These are phyloP conservation scores for Dichotomopilus funicola DNA, from an alignment of 2,329 filamentous ascomycete species.

Conservation along the genomic window DNA sequence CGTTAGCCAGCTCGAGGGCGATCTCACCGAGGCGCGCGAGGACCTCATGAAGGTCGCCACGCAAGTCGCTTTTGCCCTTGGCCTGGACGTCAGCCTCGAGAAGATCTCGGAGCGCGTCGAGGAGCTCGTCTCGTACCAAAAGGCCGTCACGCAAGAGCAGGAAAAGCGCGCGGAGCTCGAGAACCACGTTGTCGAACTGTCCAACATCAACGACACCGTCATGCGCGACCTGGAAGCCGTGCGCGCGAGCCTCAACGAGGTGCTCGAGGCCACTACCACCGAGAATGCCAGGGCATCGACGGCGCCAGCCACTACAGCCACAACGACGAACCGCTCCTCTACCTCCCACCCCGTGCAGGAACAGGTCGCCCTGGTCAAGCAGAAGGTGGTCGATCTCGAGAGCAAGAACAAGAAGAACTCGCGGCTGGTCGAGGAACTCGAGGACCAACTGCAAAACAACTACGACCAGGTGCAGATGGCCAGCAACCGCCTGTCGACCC, in stretches of 20 bases:
- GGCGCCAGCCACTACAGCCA: too few species aligned
- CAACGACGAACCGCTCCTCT: slow-evolving; percentile 32
- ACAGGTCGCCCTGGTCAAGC: slow-evolving; percentile 56
- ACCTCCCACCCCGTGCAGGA: slow-evolving; percentile 39
- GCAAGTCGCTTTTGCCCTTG: slow-evolving; percentile 54
- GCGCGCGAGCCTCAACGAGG: slow-evolving; percentile 46
- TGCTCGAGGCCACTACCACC: slow-evolving; percentile 46
- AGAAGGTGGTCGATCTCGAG: slow-evolving; percentile 57
- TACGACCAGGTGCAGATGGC: slow-evolving; percentile 86
- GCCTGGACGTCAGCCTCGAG: slow-evolving; percentile 60
- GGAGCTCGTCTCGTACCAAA: slow-evolving; percentile 51
- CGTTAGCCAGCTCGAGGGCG: slow-evolving; percentile 50
- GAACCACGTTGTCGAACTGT: slow-evolving; percentile 48
- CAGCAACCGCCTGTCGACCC: slow-evolving; percentile 77
- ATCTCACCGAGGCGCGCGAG: slow-evolving; percentile 59
- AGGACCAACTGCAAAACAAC: slow-evolving; percentile 91
- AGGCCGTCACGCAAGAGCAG: slow-evolving; percentile 53
- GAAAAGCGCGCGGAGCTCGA: slow-evolving; percentile 53
- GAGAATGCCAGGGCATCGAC: slow-evolving; percentile 14
- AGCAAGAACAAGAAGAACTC: slow-evolving; percentile 81
- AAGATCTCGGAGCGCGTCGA: slow-evolving; percentile 58
- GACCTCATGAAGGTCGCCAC: slow-evolving; percentile 59
- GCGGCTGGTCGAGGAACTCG: slow-evolving; percentile 86
- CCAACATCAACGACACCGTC: slow-evolving; percentile 51
- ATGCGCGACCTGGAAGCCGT: slow-evolving; percentile 57